A percentile compares a stretch with the other conserved stretches of the same genome.
Conservation (phyloP, 177 flowering plant species). For the Tripterygium wilfordii region DNA sequence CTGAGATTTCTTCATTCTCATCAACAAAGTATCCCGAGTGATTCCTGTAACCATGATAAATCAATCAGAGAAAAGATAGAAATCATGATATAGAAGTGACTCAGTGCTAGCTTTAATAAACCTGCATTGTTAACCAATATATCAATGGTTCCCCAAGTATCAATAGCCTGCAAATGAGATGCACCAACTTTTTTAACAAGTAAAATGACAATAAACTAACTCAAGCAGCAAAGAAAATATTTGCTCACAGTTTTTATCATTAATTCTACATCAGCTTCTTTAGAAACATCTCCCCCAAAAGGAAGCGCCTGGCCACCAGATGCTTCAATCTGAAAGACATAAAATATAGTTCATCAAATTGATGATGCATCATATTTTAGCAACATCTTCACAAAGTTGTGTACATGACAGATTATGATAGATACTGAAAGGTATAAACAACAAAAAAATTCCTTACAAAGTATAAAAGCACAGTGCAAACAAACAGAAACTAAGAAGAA, state of each 20-base stretch:
- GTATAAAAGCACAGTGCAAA: too few species aligned
- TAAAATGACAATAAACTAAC: conserved; percentile 1
- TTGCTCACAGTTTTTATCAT: conserved; percentile 86
- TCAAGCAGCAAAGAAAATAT: conserved; percentile 4
- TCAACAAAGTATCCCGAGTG: conserved; percentile 79
- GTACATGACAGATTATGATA: too few species aligned
- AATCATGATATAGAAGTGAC: background rate
- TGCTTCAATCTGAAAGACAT: conserved; percentile 64
- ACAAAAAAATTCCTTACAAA: too few species aligned
- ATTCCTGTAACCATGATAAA: conserved; percentile 56
- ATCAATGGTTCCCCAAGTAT: conserved; percentile 98
- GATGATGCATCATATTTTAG: background rate
- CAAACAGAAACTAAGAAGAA: too few species aligned
- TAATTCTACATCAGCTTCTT: conserved; percentile 87
- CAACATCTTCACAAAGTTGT: too few species aligned
- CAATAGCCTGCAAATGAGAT: conserved; percentile 66
- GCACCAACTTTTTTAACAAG: background rate
- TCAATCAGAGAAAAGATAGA: conserved; percentile 1
- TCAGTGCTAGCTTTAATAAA: conserved; percentile 17
- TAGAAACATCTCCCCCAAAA: conserved; percentile 97
- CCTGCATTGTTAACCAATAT: conserved; percentile 95
- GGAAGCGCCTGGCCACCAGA: conserved; percentile 85
- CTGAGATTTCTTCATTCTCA: conserved; percentile 92
- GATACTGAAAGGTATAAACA: too few species aligned
- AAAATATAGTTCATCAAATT: background rate